Percentiles rank a stretch among this genome's conserved stretches.
Evolutionary conservation across 345 rosid genomes (phyloP).

Genomic region (Cardamine resedifolia): DNA sequence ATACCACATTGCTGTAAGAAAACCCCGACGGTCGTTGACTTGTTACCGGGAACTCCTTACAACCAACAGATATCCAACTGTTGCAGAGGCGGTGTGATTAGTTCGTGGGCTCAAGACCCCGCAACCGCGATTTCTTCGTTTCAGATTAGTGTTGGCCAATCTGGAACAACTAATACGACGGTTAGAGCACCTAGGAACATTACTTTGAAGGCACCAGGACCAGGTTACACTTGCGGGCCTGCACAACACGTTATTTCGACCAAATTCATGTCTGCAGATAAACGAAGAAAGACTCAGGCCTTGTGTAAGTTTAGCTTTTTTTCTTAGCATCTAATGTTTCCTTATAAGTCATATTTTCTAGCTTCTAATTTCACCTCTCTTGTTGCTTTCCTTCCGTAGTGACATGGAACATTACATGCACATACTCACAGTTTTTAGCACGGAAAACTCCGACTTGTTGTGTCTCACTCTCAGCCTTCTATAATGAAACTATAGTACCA

Average conservation of each 20-base stretch:
- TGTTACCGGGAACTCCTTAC: slow-evolving; percentile 78
- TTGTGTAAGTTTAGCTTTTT: slow-evolving; percentile 55
- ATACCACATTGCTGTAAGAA: slow-evolving; percentile 86
- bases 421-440: slow-evolving; percentile 82
- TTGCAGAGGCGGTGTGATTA: slow-evolving; percentile 87
- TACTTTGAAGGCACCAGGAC: slow-evolving; percentile 78
- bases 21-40: slow-evolving; percentile 71
- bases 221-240: slow-evolving; percentile 81
- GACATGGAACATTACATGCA: slow-evolving; percentile 95
- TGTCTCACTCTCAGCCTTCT: slow-evolving; percentile 89
- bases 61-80: slow-evolving; percentile 74
- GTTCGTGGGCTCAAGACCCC: slow-evolving; percentile 77
- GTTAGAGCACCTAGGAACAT: slow-evolving; percentile 73
- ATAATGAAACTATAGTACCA: slow-evolving; percentile 64
- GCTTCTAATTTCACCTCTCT: neutral
- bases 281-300: slow-evolving; percentile 78
- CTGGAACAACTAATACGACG: slow-evolving; percentile 75
- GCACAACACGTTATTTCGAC: slow-evolving; percentile 58
- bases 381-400: slow-evolving; percentile 46
- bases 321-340: neutral
- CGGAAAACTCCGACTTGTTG: slow-evolving; percentile 79
- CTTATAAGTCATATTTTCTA: neutral
- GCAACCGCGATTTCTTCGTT: slow-evolving; percentile 64
- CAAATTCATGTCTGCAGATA: slow-evolving; percentile 52
- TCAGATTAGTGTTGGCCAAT: slow-evolving; percentile 72